Conservation (phyloP, 73 alveolate species). For the Tetrahymena borealis region DNA sequence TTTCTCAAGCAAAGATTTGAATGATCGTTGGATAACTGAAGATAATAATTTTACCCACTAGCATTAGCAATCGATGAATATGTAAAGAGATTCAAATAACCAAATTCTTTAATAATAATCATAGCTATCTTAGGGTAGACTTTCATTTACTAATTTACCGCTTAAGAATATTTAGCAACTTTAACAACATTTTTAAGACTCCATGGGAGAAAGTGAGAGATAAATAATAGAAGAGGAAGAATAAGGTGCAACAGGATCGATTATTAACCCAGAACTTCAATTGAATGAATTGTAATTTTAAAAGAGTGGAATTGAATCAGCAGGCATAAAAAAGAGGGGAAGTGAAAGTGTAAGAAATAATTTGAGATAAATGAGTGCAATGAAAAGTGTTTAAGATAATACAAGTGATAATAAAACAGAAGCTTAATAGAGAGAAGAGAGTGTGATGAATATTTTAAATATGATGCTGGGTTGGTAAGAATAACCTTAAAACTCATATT, state of each 20-base stretch:
- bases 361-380: background rate
- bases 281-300: background rate
- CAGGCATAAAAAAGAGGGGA: background rate
- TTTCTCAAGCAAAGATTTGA: background rate
- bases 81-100: too few relatives aligned
- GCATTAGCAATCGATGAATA: background rate
- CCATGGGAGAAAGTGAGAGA: background rate
- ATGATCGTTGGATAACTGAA: background rate
- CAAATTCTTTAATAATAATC: too few relatives aligned
- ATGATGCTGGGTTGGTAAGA: background rate
- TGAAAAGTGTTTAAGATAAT: background rate
- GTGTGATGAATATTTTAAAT: background rate
- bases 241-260: background rate
- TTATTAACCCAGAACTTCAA: background rate
- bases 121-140: too few relatives aligned
- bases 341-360: background rate
- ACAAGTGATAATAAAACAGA: background rate
- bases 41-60: background rate
- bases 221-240: background rate
- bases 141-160: too few relatives aligned
- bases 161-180: too few relatives aligned
- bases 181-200: background rate
- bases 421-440: background rate
- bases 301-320: background rate
- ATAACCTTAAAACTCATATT: background rate